These are phyloP conservation scores for Anthracocystis setariae DNA, from an alignment of 1,284 basidiomycete genomes.

Conservation along the genomic window DNA sequence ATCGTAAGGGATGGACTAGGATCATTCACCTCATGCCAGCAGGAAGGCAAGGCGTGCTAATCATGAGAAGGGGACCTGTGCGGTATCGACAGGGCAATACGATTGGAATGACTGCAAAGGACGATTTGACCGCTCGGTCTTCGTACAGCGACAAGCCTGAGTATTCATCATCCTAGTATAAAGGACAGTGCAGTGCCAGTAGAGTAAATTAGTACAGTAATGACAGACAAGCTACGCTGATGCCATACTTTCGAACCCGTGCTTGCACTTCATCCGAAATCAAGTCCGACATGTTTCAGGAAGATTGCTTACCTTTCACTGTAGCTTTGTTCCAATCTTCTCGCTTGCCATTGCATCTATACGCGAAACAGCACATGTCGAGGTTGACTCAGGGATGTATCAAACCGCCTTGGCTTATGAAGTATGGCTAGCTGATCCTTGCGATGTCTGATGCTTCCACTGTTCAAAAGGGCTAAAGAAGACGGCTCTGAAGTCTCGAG, in stretches of 20 bases:
- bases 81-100: neutral
- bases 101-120: neutral
- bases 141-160: slow-evolving; percentile 10
- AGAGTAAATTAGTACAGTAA: too few relatives aligned
- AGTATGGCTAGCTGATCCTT: too few relatives aligned
- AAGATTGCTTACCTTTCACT: slow-evolving; percentile 4
- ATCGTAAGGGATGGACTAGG: too few relatives aligned
- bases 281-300: slow-evolving; percentile 12
- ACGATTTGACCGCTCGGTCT: slow-evolving; percentile 1
- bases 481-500: too few relatives aligned
- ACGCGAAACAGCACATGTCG: neutral
- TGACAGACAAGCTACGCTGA: too few relatives aligned
- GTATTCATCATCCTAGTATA: neutral
- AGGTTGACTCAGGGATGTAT: neutral
- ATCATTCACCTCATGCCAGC: slow-evolving; percentile 1
- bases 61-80: slow-evolving; percentile 5
- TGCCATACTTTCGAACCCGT: neutral
- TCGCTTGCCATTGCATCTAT: neutral
- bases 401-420: too few relatives aligned
- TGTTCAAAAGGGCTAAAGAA: too few relatives aligned
- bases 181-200: neutral
- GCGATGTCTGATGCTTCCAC: too few relatives aligned
- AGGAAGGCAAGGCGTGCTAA: slow-evolving; percentile 5
- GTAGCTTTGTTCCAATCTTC: neutral
- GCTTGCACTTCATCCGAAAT: neutral